Evolutionary conservation across 176 grass and related monocot species (phyloP), one percentile per base, ranked within the genome.

Genomic region (Aegilops longissima): DNA sequence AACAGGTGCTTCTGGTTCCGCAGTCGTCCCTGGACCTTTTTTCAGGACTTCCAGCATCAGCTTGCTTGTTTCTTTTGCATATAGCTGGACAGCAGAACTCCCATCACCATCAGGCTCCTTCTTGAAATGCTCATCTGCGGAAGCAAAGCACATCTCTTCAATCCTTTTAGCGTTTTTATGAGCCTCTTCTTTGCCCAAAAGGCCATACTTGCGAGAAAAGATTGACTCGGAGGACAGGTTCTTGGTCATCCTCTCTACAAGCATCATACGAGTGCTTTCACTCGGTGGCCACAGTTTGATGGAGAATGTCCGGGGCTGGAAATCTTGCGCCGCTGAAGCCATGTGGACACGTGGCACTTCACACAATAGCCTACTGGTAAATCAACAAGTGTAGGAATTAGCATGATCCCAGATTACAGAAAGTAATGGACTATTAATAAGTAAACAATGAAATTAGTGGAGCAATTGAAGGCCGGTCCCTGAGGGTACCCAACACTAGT

Each of bases 281-380:
- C 94, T 94, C 8, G 92, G 94, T 16, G 94, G 92, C 94, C 94
- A 97, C 54, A 97, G 88, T 34, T 97, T 97, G 80, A 97, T 90
- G 51, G 94, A 97, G 66, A 90, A 97, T 54, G 89, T 78, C 71
- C 83, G 75, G 0, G 92, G 86, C 49, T 85, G 66, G 40, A 72
- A 78, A 18, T 90, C 82, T 84, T 78, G 87, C 0, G n/a, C n/a
- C 17, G 73, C 13, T 17, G 82, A 80, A 80, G 69, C 82, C 87
- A 89, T 89, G 39, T 66, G 31, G 34, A 47, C 40, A 39, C 62
- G 12, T n/a, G 45, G 66, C 20, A 80, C 76, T 89, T 74, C 4
- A 27, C 70, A 74, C 66, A 36, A 5, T 9, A 80, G 42, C 76
- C 76, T 89, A 1, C 25, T 21, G 39, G 38, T 64, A 84, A 9